Conservation (phyloP, 129 eudicot genomes). For the Artemisia tridentata region DNA sequence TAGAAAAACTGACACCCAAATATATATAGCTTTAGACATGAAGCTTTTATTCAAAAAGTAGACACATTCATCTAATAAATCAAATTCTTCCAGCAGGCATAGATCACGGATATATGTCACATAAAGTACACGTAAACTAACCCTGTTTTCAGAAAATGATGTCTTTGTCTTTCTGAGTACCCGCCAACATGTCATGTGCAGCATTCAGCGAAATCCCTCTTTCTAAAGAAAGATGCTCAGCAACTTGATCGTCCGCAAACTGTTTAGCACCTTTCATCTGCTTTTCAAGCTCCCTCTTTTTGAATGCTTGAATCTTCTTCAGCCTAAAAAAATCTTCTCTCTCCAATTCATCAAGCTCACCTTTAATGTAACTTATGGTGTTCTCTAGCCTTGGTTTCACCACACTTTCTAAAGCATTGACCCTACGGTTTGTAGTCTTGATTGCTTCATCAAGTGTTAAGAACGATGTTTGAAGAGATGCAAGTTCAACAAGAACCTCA, state of each 20-base stretch:
- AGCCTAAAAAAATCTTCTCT: slow-evolving; percentile 92
- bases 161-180: slow-evolving; percentile 60
- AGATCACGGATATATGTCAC: background rate
- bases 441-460: slow-evolving; percentile 92
- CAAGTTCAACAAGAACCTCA: slow-evolving; percentile 74
- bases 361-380: slow-evolving; percentile 76
- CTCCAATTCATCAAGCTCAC: slow-evolving; percentile 84
- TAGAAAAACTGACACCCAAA: slow-evolving; percentile 6
- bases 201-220: slow-evolving; percentile 56
- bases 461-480: slow-evolving; percentile 88
- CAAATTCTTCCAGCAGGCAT: slow-evolving; percentile 22
- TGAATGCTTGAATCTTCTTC: slow-evolving; percentile 82
- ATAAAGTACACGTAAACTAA: slow-evolving; percentile 25
- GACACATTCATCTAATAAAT: slow-evolving; percentile 22
- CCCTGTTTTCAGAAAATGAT: slow-evolving; percentile 66
- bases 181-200: slow-evolving; percentile 53
- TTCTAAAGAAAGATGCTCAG: slow-evolving; percentile 45
- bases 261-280: slow-evolving; percentile 49
- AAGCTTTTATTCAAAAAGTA: slow-evolving; percentile 34
- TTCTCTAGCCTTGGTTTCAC: slow-evolving; percentile 84
- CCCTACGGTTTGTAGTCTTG: slow-evolving; percentile 93
- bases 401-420: slow-evolving; percentile 84
- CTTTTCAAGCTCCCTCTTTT: slow-evolving; percentile 73
- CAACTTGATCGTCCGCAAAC: slow-evolving; percentile 58
- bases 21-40: slow-evolving; percentile 25